phyloP scores from a whole-genome alignment of 139 green algal species.

The Chlamydomonas sphaeroides region DNA sequence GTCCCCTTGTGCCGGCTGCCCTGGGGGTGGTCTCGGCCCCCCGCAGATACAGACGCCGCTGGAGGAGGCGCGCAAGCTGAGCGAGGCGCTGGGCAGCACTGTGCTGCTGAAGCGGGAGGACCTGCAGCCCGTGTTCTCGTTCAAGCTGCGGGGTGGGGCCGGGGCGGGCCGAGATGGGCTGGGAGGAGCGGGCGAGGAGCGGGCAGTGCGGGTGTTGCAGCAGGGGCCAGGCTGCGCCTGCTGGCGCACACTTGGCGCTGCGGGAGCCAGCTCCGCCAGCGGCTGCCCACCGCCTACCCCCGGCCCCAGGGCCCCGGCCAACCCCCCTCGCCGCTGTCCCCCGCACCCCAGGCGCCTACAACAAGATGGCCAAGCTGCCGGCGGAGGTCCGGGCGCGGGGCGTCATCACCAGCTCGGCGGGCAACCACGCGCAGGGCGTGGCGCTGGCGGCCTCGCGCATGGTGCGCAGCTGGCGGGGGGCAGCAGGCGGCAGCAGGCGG shows the following conservation, averaged over 20 bases:
- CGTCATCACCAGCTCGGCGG: constrained; percentile 93
- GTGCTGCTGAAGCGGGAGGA: constrained; percentile 97
- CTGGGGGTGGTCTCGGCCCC: too few species aligned
- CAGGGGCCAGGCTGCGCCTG: too few species aligned
- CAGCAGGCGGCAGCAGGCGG: neutral
- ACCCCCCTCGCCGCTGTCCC: too few species aligned
- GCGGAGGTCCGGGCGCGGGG: constrained; percentile 76
- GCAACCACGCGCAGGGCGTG: constrained; percentile 98
- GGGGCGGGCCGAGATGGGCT: neutral
- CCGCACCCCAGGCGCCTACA: constrained; percentile 43
- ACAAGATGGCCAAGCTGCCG: constrained; percentile 86
- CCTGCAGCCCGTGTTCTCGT: constrained; percentile 94
- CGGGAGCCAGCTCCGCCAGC: too few species aligned
- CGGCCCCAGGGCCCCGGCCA: too few species aligned
- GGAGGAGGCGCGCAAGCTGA: constrained; percentile 83
- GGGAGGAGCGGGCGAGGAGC: neutral
- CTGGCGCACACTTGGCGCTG: too few species aligned
- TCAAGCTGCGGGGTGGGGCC: constrained; percentile 91
- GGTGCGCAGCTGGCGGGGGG: constrained; percentile 47
- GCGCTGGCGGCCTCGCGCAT: constrained; percentile 81
- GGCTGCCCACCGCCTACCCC: too few species aligned
- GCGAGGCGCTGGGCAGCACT: constrained; percentile 71
- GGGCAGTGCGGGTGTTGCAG: too few species aligned
- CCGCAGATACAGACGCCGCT: constrained; percentile 85
- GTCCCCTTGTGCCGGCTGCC: too few species aligned